These are phyloP conservation scores for Fusarium graminum DNA, from an alignment of 2,329 filamentous ascomycete species.

Conservation along the genomic window DNA sequence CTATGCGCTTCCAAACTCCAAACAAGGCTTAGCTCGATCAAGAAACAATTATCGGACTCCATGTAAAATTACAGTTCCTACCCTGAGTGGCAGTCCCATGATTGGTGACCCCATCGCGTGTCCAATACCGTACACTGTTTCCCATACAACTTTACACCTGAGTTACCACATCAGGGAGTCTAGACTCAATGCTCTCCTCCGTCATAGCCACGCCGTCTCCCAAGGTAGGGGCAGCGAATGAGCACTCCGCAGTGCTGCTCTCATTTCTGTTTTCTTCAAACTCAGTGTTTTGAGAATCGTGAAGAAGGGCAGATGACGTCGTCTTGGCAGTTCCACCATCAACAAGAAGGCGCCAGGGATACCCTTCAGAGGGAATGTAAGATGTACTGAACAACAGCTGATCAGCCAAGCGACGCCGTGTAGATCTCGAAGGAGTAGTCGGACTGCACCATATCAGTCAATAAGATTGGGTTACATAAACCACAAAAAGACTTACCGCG, in stretches of 20 bases:
- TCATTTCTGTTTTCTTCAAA: background rate
- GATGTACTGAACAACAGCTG: conserved; percentile 16
- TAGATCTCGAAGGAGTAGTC: conserved; percentile 13
- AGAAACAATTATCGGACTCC: conserved; percentile 4
- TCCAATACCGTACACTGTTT: background rate
- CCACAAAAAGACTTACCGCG: conserved; percentile 6
- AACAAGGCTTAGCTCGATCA: conserved; percentile 6
- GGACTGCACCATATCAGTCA: conserved; percentile 24
- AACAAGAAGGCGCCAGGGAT: conserved; percentile 10
- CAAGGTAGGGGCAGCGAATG: conserved; percentile 58
- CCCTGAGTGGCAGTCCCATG: background rate
- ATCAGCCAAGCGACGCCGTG: conserved; percentile 16
- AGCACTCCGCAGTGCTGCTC: conserved; percentile 16
- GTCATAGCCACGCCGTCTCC: conserved; percentile 67
- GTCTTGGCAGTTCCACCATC: background rate
- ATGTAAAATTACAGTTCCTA: conserved; percentile 6
- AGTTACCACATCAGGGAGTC: conserved; percentile 60
- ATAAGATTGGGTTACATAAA: background rate
- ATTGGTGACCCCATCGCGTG: background rate
- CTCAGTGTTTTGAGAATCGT: background rate
- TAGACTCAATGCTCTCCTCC: conserved; percentile 66
- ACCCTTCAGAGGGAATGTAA: conserved; percentile 3
- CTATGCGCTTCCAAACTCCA: conserved; percentile 21
- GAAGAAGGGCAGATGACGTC: background rate
- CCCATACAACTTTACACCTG: conserved; percentile 38